Evolutionary conservation across 805 yeast species (phyloP), one percentile per base, ranked within the genome.

Genomic region (Lachancea meyersii): DNA sequence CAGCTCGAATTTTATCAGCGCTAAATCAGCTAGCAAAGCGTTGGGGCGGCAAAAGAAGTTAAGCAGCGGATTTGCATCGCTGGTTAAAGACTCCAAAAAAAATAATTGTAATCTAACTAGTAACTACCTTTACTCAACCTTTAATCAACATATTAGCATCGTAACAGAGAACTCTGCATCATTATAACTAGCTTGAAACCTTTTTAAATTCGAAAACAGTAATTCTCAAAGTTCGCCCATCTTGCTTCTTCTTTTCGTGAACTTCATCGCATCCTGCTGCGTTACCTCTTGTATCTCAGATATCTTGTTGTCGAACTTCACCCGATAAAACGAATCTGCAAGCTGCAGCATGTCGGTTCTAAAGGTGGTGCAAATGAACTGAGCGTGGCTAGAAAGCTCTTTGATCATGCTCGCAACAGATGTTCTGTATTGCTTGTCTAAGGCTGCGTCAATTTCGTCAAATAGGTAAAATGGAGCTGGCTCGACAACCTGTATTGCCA

Each of bases 401-500:
- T 77, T 71, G 42, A 93, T 80, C 69, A 86, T 67, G 26, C 71
- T 65, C 0, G 97, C 96, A 17, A 93, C 95, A 0, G 96, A 78
- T 0, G 85, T 75, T 54, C 98, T 75, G 58, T 89, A 91, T 56
- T 86, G 96, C 2, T 95, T 78, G 64, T 93, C 98, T 48, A 93
- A 70, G 53, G 91, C 93, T 4, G 97, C 97, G 66, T 93, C 98
- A 46, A 93, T 83, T 67, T 93, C 98, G 64, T 93, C 98, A 63
- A 93, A 91, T 36, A 93, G 65, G 59, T 93, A 93, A 61, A 93
- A 93, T 38, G 97, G 97, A 7, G 97, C 97, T 9, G 97, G 97
- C 53, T 93, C 97, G 50, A 94, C 86, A 57, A 76, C 79, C 67
- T 93, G 98, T 46, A 91, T 86, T 3, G 98, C 97, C 45, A 93